phyloP scores from a whole-genome alignment of 495 filamentous ascomycete species.

The Neurospora sp. region DNA sequence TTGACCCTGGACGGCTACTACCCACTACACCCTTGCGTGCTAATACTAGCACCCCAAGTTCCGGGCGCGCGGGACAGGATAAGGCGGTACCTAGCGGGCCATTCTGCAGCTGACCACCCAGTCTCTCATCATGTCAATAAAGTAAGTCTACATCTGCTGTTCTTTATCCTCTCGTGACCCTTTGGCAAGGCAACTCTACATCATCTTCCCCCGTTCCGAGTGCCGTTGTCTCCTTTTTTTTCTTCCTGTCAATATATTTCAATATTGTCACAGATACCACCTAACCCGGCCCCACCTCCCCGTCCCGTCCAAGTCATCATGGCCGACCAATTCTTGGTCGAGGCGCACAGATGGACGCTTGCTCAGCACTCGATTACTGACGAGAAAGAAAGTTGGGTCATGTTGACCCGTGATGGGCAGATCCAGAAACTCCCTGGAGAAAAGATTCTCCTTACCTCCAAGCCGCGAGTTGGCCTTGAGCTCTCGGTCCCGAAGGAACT shows the following conservation, averaged over 20 bases:
- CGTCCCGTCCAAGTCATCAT: conserved; percentile 7
- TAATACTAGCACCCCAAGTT: conserved; percentile 12
- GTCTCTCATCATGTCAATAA: conserved; percentile 54
- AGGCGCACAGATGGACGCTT: conserved; percentile 30
- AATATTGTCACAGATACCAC: background rate
- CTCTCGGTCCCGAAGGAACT: conserved; percentile 36
- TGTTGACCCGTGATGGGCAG: conserved; percentile 39
- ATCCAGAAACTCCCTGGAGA: conserved; percentile 40
- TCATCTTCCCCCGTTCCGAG: conserved; percentile 11
- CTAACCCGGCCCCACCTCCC: background rate
- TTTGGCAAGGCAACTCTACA: conserved; percentile 8
- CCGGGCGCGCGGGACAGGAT: conserved; percentile 20
- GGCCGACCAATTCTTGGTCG: conserved; percentile 38
- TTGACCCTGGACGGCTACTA: conserved; percentile 8
- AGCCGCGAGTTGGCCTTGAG: conserved; percentile 33
- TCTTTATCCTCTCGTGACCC: conserved; percentile 12
- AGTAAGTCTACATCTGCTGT: conserved; percentile 41
- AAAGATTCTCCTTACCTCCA: conserved; percentile 36
- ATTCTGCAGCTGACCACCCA: conserved; percentile 34
- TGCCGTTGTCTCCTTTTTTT: conserved; percentile 1
- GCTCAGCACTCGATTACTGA: conserved; percentile 26
- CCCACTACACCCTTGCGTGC: conserved; percentile 19
- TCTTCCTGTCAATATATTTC: background rate
- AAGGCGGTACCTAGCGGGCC: conserved; percentile 15
- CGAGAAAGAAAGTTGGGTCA: conserved; percentile 42